Evolutionary conservation across 2,329 filamentous ascomycete genomes (phyloP), one percentile per base, ranked within the genome.

Genomic region (Hymenotorrendiella dingleyae): DNA sequence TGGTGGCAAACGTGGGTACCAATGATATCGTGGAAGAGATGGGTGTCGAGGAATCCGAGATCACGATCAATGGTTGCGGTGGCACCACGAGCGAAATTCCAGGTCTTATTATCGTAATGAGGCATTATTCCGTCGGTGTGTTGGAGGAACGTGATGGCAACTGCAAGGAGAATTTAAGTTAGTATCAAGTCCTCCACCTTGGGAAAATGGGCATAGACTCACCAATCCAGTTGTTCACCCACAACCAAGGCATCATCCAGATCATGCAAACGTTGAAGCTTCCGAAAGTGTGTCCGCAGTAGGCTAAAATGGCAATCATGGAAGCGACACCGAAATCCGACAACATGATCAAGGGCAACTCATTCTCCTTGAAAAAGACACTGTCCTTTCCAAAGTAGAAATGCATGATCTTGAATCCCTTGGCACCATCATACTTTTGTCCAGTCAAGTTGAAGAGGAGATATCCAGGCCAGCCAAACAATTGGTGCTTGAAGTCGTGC

Each of bases 91-190:
- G 76, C 71, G 53, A 75, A 83, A 17, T 73, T 78, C 79, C 79
- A 83, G 42, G 67, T 67, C 14, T 73, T 68, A 32, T 71, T 70
- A 20, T 74, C 70, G 59, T 78, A 82, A 62, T 82, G 74, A 14
- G 72, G 72, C 36, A 80, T 67, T 20, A 62, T 60, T 11, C 54
- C 59, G 29, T 84, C 77, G 42, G 79, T 83, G 70, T 86, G 82
- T 64, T 86, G 82, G 16, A 86, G 78, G 64, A 84, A 86, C 36
- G 82, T 86, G 59, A 86, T 86, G 49, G 80, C 80, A 16, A 86
- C 80, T 79, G 24, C 45, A 29, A 5, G 11, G 8, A 26, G 21
- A 26, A 36, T 22, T 1, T 26, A n/a, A 22, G 27, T 40, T 23
- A 33, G 27, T 34, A 34, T 4, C 16, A 21, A 16, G 4, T 10